Percentiles rank a stretch among this genome's conserved stretches.
Evolutionary conservation across 164 flowering plant species (phyloP).

Genomic region (Vitis rotundifolia): DNA sequence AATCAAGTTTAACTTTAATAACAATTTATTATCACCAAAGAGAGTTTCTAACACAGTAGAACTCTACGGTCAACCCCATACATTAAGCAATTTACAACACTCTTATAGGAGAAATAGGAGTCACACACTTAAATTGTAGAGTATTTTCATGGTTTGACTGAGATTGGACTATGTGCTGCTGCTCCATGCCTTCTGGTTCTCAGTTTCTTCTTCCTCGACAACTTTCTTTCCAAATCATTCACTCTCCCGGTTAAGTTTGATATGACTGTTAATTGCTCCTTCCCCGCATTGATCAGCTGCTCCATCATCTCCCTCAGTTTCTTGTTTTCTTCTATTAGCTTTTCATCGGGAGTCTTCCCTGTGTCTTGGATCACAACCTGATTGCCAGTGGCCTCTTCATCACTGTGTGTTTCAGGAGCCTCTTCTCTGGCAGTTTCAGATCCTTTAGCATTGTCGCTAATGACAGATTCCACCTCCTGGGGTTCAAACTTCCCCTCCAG

Average conservation of each 20-base stretch:
- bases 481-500: neutral
- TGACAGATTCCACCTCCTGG: no score
- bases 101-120: neutral
- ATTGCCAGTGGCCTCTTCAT: slow-evolving; percentile 5
- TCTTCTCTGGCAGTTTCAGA: slow-evolving; percentile 4
- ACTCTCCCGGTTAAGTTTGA: slow-evolving; percentile 51
- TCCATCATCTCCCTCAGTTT: slow-evolving; percentile 54
- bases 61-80: neutral
- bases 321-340: slow-evolving; percentile 52
- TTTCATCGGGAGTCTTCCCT: slow-evolving; percentile 10
- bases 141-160: neutral
- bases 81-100: slow-evolving; percentile 5
- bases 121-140: no score
- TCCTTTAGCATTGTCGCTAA: neutral
- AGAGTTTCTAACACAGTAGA: no score
- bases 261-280: slow-evolving; percentile 53
- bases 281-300: slow-evolving; percentile 57
- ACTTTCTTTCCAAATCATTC: slow-evolving; percentile 55
- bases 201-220: slow-evolving; percentile 38
- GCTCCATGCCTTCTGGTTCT: slow-evolving; percentile 19
- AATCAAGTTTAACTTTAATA: no score
- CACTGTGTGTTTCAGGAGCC: neutral
- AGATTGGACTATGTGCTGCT: neutral
- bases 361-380: neutral
- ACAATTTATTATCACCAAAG: no score